A percentile compares a stretch with the other conserved stretches of the same genome.
Conservation (phyloP, 371 early-diverging fungal genomes). For the Haplosporangium sp. region DNA sequence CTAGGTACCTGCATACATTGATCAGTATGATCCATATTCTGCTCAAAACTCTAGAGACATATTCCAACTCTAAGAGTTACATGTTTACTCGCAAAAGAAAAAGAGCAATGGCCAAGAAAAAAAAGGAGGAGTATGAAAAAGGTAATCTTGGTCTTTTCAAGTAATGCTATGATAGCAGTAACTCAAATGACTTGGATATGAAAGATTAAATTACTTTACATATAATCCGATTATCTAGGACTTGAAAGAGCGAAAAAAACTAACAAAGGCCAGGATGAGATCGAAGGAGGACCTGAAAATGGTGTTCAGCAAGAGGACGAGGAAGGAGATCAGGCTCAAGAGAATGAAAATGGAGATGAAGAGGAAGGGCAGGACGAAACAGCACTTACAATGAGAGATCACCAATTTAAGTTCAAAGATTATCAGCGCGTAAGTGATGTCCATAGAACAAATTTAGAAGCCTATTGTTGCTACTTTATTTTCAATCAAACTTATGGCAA, state of each 20-base stretch:
- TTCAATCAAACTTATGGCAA: neutral
- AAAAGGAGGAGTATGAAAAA: neutral
- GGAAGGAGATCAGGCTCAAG: slow-evolving; percentile 36
- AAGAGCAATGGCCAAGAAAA: slow-evolving; percentile 10
- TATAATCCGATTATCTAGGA: neutral
- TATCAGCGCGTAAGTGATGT: slow-evolving; percentile 66
- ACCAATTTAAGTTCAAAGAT: slow-evolving; percentile 65
- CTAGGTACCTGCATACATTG: slow-evolving; percentile 68
- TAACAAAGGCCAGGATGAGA: neutral
- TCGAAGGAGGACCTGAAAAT: neutral
- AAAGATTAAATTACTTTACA: neutral
- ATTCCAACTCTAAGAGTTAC: slow-evolving; percentile 64
- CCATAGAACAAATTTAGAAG: neutral
- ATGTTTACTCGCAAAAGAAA: slow-evolving; percentile 62
- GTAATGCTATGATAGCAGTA: neutral
- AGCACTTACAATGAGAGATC: slow-evolving; percentile 57
- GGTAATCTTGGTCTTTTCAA: neutral
- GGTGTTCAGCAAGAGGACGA: neutral
- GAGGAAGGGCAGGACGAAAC: slow-evolving; percentile 36
- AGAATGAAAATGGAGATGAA: slow-evolving; percentile 46
- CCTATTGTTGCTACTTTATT: neutral
- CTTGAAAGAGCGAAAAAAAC: neutral
- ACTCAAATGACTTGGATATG: neutral
- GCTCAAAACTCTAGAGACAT: slow-evolving; percentile 71
- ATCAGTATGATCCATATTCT: slow-evolving; percentile 69